Evolutionary conservation across 106 monocot genomes (phyloP).

Genomic region (Apostasia ramifera): DNA sequence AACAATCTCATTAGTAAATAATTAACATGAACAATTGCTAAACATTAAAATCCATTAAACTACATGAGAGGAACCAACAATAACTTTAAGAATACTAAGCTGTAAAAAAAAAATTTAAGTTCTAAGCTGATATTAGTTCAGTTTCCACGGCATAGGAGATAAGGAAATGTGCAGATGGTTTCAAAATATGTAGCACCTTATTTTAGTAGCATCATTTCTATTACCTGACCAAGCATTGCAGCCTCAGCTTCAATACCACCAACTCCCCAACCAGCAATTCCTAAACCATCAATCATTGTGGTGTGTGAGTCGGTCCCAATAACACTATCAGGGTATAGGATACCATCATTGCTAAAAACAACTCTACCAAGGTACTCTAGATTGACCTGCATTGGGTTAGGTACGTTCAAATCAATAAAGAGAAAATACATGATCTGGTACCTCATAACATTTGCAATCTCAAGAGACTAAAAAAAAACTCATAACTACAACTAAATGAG

Average conservation of each 20-base stretch:
- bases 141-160: too few relatives aligned
- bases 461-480: neutral
- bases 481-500: neutral
- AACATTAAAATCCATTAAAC: too few relatives aligned
- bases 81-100: too few relatives aligned
- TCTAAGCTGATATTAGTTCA: too few relatives aligned
- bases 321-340: slow-evolving; percentile 91
- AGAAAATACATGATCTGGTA: neutral
- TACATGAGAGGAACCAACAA: too few relatives aligned
- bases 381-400: slow-evolving; percentile 52
- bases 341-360: slow-evolving; percentile 66
- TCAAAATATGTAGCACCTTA: neutral
- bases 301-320: slow-evolving; percentile 96
- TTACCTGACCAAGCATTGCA: slow-evolving; percentile 96
- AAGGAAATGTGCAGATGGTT: neutral
- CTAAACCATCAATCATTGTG: slow-evolving; percentile 94
- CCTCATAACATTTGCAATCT: too few relatives aligned
- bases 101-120: too few relatives aligned
- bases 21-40: too few relatives aligned
- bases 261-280: slow-evolving; percentile 88
- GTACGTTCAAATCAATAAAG: slow-evolving; percentile 1
- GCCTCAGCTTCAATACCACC: slow-evolving; percentile 98
- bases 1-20: too few relatives aligned
- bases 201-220: neutral
- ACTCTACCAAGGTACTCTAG: slow-evolving; percentile 93